Conservation (phyloP, 2,329 filamentous ascomycete genomes). For the Davidsoniella neocaledoniae region DNA sequence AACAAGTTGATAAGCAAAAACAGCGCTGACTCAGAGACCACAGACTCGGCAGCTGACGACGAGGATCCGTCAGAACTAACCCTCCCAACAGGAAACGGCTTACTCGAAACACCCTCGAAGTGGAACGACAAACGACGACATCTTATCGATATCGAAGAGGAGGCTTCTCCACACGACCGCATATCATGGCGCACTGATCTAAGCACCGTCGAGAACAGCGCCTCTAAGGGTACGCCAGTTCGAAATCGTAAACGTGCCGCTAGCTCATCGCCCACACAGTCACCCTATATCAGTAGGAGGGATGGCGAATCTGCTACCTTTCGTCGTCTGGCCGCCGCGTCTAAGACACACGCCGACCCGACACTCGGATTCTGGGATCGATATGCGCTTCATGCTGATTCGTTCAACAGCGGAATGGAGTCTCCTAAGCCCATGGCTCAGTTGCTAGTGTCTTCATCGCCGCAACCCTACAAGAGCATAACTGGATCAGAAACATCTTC, state of each 20-base stretch:
- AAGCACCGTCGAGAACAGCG: conserved; percentile 24
- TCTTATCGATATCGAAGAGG: conserved; percentile 26
- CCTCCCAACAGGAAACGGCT: conserved; percentile 15
- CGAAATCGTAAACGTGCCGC: conserved; percentile 47
- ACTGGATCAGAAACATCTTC: background rate
- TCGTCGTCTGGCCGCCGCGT: conserved; percentile 11
- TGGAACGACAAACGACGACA: conserved; percentile 33
- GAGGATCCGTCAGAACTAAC: conserved; percentile 3
- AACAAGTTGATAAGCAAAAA: conserved; percentile 15
- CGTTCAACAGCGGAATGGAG: background rate
- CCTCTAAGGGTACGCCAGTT: conserved; percentile 33
- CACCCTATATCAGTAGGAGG: conserved; percentile 26
- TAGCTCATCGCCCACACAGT: conserved; percentile 58
- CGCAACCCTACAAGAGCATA: conserved; percentile 36
- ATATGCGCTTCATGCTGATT: conserved; percentile 38
- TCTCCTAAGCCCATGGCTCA: conserved; percentile 9
- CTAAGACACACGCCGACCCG: conserved; percentile 46
- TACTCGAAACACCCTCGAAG: conserved; percentile 38
- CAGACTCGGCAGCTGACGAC: conserved; percentile 14
- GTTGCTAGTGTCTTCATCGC: conserved; percentile 40
- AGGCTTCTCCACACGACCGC: conserved; percentile 41
- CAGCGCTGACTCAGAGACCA: conserved; percentile 8
- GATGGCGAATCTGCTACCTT: conserved; percentile 11
- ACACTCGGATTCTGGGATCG: conserved; percentile 63
- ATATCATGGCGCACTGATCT: conserved; percentile 42